A percentile compares a stretch with the other conserved stretches of the same genome.
phyloP scores from a whole-genome alignment of 2,329 filamentous ascomycete genomes.

The Ceratocystis albifundus region DNA sequence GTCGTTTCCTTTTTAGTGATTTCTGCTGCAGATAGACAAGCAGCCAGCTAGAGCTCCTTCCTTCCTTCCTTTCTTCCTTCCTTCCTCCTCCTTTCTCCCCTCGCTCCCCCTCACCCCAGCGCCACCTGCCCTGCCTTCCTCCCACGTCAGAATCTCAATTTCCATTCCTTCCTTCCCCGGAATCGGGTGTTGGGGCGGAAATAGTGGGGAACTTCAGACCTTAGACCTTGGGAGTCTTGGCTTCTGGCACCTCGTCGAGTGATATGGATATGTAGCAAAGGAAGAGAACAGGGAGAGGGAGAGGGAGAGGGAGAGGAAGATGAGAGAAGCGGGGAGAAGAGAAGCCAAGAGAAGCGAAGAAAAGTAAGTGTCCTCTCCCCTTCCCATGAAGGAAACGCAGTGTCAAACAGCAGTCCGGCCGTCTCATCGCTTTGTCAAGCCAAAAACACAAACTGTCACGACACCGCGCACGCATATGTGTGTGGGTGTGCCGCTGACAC shows the following conservation, averaged over 20 bases:
- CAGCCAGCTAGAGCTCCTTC: not conserved
- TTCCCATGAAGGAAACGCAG: not conserved
- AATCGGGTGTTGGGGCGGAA: constrained; percentile 10
- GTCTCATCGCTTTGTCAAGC: not conserved
- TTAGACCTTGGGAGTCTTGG: not conserved
- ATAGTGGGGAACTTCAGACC: not conserved
- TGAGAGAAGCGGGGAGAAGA: too few relatives aligned
- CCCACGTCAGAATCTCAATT: not conserved
- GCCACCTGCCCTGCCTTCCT: not conserved
- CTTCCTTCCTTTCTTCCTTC: not conserved
- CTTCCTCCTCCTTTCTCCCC: not conserved
- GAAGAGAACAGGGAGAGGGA: not conserved
- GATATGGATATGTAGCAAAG: not conserved
- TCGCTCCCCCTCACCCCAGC: too few relatives aligned
- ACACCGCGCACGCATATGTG: too few relatives aligned
- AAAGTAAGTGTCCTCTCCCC: too few relatives aligned
- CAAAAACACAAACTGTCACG: constrained; percentile 3
- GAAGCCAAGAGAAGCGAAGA: not conserved
- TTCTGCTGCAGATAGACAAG: not conserved
- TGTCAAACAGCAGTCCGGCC: not conserved
- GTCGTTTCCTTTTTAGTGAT: not conserved
- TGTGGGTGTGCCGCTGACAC: too few relatives aligned
- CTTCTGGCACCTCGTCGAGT: not conserved
- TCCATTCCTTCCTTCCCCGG: constrained; percentile 5
- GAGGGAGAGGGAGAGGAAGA: too few relatives aligned